Conservation (phyloP, 1,284 basidiomycete species). For the Ceratobasidium sp. region DNA sequence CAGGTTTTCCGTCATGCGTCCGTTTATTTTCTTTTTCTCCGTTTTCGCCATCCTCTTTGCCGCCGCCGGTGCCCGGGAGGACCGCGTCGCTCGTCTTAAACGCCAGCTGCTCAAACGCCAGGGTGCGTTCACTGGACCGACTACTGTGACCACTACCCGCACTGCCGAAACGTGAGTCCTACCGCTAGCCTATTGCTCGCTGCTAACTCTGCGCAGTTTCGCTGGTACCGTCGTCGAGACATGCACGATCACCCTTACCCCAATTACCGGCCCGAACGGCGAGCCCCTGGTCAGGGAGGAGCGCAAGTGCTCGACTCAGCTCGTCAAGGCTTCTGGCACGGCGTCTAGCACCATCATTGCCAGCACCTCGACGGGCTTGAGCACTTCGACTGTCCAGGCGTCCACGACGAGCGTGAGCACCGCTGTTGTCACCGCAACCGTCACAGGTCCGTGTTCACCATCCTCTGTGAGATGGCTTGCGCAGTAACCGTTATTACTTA, state of each 20-base stretch:
- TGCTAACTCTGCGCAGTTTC: slow-evolving; percentile 54
- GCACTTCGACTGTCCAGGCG: slow-evolving; percentile 20
- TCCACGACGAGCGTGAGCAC: slow-evolving; percentile 26
- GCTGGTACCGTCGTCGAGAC: slow-evolving; percentile 60
- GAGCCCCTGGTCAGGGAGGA: slow-evolving; percentile 62
- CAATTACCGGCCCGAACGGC: slow-evolving; percentile 57
- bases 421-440: slow-evolving; percentile 35
- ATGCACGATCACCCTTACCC: slow-evolving; percentile 68
- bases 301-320: slow-evolving; percentile 60
- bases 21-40: slow-evolving; percentile 26
- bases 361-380: slow-evolving; percentile 30
- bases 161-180: slow-evolving; percentile 30
- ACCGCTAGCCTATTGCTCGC: neutral
- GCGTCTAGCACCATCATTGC: neutral
- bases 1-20: slow-evolving; percentile 45
- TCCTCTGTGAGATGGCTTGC: neutral
- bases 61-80: slow-evolving; percentile 21
- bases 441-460: slow-evolving; percentile 19
- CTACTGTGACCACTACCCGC: slow-evolving; percentile 32
- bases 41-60: slow-evolving; percentile 14
- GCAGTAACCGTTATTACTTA: neutral
- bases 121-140: slow-evolving; percentile 14
- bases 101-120: slow-evolving; percentile 17
- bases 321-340: slow-evolving; percentile 30
- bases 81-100: slow-evolving; percentile 29